A percentile compares a stretch with the other conserved stretches of the same genome.
phyloP scores from a whole-genome alignment of 768 basidiomycete species.

The Pisolithus microcarpus region DNA sequence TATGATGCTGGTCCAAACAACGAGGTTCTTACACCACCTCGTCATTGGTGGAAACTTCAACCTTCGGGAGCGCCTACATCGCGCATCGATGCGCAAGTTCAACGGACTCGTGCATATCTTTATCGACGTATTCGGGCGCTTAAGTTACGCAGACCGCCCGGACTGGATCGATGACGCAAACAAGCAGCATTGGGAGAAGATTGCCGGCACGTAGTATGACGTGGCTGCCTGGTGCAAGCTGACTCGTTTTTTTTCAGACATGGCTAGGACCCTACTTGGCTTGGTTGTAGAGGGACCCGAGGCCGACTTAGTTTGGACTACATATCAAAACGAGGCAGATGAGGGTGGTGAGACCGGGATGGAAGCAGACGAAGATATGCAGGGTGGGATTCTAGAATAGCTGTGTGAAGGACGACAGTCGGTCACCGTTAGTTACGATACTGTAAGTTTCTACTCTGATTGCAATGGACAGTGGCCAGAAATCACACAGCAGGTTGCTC shows the following conservation, averaged over 20 bases:
- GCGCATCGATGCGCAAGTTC: slow-evolving; percentile 47
- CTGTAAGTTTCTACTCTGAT: too few relatives aligned
- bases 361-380: slow-evolving; percentile 55
- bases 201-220: slow-evolving; percentile 38
- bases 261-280: slow-evolving; percentile 56
- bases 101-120: slow-evolving; percentile 64
- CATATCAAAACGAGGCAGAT: slow-evolving; percentile 45
- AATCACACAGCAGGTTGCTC: not conserved
- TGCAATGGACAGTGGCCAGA: too few relatives aligned
- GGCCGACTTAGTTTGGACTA: slow-evolving; percentile 56
- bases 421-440: too few relatives aligned
- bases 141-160: slow-evolving; percentile 63
- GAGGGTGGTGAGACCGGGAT: slow-evolving; percentile 29
- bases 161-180: slow-evolving; percentile 44
- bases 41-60: slow-evolving; percentile 46
- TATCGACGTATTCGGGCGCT: slow-evolving; percentile 66
- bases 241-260: slow-evolving; percentile 32
- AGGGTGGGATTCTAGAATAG: slow-evolving; percentile 13
- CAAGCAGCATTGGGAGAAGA: slow-evolving; percentile 35
- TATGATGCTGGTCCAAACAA: slow-evolving; percentile 42
- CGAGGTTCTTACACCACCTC: slow-evolving; percentile 58
- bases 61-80: slow-evolving; percentile 52
- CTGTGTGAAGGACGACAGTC: too few relatives aligned
- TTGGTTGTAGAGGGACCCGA: slow-evolving; percentile 68
- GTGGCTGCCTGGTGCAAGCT: not conserved